Evolutionary conservation across 331 rosid genomes (phyloP).

Genomic region (Acacia concinna): DNA sequence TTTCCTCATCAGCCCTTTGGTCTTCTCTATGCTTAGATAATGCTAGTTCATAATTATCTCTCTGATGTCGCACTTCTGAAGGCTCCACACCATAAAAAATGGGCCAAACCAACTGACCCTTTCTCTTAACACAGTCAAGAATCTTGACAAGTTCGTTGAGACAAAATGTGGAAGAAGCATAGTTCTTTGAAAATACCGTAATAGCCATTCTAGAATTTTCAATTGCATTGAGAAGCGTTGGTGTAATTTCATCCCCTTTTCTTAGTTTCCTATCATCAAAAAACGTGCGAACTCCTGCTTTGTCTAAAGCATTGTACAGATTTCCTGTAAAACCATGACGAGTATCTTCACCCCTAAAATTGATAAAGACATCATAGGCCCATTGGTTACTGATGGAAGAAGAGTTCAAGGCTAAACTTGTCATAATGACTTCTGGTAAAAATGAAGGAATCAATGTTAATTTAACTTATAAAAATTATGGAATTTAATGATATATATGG

Average conservation of each 20-base stretch:
- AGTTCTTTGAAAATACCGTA: background rate
- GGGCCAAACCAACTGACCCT: background rate
- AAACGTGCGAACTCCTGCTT: background rate
- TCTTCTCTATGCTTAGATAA: background rate
- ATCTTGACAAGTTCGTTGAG: background rate
- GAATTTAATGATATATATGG: too few species aligned
- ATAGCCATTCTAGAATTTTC: background rate
- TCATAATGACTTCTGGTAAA: too few species aligned
- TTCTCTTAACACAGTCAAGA: background rate
- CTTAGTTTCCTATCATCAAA: background rate
- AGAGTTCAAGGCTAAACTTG: too few species aligned
- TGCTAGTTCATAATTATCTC: background rate
- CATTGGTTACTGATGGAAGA: too few species aligned
- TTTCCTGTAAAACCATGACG: background rate
- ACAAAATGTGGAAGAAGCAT: background rate
- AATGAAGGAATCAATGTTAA: too few species aligned
- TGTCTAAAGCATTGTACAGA: background rate
- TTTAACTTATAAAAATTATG: too few species aligned
- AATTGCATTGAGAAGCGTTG: background rate
- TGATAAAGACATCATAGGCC: too few species aligned
- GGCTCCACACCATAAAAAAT: background rate
- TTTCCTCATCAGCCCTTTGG: background rate
- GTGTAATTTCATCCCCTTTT: background rate
- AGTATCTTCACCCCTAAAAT: background rate
- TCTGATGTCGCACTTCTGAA: background rate